Percentiles rank a stretch among this genome's conserved stretches.
phyloP scores from a whole-genome alignment of 345 rosid genomes.

The Lepidium didymum region DNA sequence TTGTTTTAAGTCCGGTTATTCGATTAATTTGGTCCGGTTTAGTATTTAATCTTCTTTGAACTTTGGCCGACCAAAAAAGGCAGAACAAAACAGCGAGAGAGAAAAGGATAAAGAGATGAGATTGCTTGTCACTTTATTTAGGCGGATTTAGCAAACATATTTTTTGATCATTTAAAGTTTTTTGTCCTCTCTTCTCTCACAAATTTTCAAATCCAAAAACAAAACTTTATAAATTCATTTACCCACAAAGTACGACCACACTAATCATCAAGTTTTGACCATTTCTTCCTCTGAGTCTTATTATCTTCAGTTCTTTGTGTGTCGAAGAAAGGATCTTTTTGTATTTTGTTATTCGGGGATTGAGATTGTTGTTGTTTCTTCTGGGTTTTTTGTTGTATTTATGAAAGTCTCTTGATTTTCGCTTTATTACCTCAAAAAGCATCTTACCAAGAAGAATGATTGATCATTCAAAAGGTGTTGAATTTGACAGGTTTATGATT shows the following conservation, averaged over 20 bases:
- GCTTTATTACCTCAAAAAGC: not conserved
- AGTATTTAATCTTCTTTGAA: not conserved
- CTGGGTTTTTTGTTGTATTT: not conserved
- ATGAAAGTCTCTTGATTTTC: slow-evolving; percentile 28
- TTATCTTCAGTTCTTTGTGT: slow-evolving; percentile 10
- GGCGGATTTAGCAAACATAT: slow-evolving; percentile 5
- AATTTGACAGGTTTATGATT: slow-evolving; percentile 8
- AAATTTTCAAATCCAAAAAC: not conserved
- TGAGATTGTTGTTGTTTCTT: slow-evolving; percentile 8
- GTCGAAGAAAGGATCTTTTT: slow-evolving; percentile 1
- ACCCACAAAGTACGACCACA: slow-evolving; percentile 4
- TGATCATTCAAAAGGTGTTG: slow-evolving; percentile 15
- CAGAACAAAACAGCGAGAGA: slow-evolving; percentile 13
- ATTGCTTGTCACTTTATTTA: slow-evolving; percentile 14
- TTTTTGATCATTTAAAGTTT: slow-evolving; percentile 1
- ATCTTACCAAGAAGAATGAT: slow-evolving; percentile 16
- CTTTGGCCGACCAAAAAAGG: slow-evolving; percentile 1
- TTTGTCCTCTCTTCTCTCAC: not conserved
- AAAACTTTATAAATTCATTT: not conserved
- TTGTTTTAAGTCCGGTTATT: not conserved
- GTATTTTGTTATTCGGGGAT: slow-evolving; percentile 1
- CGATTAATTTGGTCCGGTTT: not conserved
- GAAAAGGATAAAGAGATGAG: slow-evolving; percentile 5
- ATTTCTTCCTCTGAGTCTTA: slow-evolving; percentile 11
- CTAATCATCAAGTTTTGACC: slow-evolving; percentile 16